Evolutionary conservation across 768 basidiomycete species (phyloP).

Genomic region (Dentipellis fragilis): DNA sequence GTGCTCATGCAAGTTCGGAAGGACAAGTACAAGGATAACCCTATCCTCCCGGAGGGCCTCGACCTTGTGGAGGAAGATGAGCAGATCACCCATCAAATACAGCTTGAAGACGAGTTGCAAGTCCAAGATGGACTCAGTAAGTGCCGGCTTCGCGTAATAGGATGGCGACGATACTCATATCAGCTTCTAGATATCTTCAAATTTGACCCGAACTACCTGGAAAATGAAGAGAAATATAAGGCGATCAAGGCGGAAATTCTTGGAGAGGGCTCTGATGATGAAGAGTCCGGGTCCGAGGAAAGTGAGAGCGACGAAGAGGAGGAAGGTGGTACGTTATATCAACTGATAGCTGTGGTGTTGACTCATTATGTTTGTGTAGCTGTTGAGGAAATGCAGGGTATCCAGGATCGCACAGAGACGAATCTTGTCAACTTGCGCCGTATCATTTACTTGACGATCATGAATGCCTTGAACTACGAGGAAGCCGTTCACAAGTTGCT

Average conservation of each 20-base stretch:
- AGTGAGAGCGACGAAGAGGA: conserved; percentile 51
- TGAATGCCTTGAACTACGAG: conserved; percentile 97
- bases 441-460: conserved; percentile 94
- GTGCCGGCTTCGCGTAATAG: conserved; percentile 21
- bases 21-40: conserved; percentile 99
- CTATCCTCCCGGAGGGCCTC: conserved; percentile 84
- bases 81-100: conserved; percentile 90
- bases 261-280: conserved; percentile 76
- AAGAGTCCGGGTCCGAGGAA: conserved; percentile 51
- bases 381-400: conserved; percentile 75
- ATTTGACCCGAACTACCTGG: conserved; percentile 73
- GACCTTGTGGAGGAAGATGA: conserved; percentile 98
- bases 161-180: conserved; percentile 5
- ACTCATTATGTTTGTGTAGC: conserved; percentile 26
- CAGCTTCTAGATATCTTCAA: conserved; percentile 79
- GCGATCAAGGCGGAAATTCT: conserved; percentile 89
- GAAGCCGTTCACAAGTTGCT: conserved; percentile 98
- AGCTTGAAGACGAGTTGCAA: conserved; percentile 86
- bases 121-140: conserved; percentile 90
- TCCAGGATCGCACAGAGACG: conserved; percentile 91
- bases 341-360: background rate
- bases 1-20: conserved; percentile 98
- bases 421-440: conserved; percentile 92
- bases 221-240: conserved; percentile 92
- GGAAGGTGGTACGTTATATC: conserved; percentile 30